Percentiles rank a stretch among this genome's conserved stretches.
phyloP scores from a whole-genome alignment of 305 asterid species.

The Euphrasia arctica region DNA sequence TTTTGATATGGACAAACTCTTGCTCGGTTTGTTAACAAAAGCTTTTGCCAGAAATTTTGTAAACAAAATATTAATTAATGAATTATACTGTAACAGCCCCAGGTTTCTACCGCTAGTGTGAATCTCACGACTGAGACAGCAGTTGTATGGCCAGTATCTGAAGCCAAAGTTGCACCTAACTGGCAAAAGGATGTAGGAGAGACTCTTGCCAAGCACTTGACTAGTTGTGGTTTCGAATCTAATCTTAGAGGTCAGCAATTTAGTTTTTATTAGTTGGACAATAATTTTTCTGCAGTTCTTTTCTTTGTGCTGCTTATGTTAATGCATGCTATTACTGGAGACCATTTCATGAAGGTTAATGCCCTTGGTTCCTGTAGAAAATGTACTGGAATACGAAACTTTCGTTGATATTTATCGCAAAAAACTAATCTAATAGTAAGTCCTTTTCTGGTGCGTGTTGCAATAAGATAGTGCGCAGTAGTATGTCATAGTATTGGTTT shows the following conservation, averaged over 20 bases:
- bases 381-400: slow-evolving; percentile 18
- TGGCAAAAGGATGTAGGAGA: slow-evolving; percentile 90
- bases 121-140: slow-evolving; percentile 95
- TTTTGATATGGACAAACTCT: slow-evolving; percentile 12
- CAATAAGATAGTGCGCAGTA: slow-evolving; percentile 20
- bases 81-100: slow-evolving; percentile 56
- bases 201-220: slow-evolving; percentile 94
- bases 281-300: slow-evolving; percentile 19
- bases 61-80: slow-evolving; percentile 18
- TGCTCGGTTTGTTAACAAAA: neutral
- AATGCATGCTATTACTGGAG: slow-evolving; percentile 19
- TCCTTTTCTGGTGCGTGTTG: slow-evolving; percentile 18
- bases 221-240: slow-evolving; percentile 81
- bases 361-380: slow-evolving; percentile 10
- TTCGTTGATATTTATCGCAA: slow-evolving; percentile 7
- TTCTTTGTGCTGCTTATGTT: slow-evolving; percentile 26
- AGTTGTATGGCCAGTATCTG: slow-evolving; percentile 81
- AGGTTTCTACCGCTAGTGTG: slow-evolving; percentile 90
- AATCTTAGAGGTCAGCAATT: slow-evolving; percentile 66
- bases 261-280: slow-evolving; percentile 22
- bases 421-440: neutral
- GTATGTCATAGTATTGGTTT: slow-evolving; percentile 24
- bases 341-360: slow-evolving; percentile 11
- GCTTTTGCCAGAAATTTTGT: slow-evolving; percentile 17
- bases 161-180: slow-evolving; percentile 67